Conservation (phyloP, 129 eudicot species). For the Flaveria robusta region DNA sequence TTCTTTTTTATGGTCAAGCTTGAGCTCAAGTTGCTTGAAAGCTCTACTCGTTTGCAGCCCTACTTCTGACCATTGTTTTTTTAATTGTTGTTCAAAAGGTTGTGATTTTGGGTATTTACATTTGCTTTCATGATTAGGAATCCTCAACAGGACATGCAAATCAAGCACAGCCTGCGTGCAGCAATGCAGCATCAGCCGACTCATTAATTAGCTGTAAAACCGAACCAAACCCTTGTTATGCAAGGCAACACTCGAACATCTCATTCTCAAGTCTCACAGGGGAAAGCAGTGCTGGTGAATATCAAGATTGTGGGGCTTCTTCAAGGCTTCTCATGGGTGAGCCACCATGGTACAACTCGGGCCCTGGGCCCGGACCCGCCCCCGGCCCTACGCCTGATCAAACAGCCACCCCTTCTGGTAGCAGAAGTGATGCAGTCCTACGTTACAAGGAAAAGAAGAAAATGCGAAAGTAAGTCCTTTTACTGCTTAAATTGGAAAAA, state of each 20-base stretch:
- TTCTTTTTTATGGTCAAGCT: too few relatives aligned
- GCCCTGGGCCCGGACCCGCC: constrained; percentile 3
- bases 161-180: constrained; percentile 43
- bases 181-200: constrained; percentile 51
- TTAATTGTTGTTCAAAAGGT: not conserved
- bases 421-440: constrained; percentile 58
- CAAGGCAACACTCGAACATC: constrained; percentile 43
- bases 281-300: constrained; percentile 46
- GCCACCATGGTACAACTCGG: constrained; percentile 41
- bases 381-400: constrained; percentile 21
- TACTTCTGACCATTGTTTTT: not conserved
- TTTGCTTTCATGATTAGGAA: constrained; percentile 25
- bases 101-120: not conserved
- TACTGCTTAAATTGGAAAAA: not conserved
- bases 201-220: constrained; percentile 53
- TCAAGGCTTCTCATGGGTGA: constrained; percentile 50
- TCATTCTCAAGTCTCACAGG: constrained; percentile 45
- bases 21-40: not conserved
- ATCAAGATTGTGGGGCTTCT: constrained; percentile 53
- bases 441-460: constrained; percentile 71
- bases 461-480: constrained; percentile 59
- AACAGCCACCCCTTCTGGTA: constrained; percentile 32
- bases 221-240: constrained; percentile 40
- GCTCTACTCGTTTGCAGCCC: not conserved
- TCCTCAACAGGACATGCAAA: constrained; percentile 35